Evolutionary conservation across 352 stramenopile species (phyloP), one percentile per base, ranked within the genome.

Genomic region (Phytophthora sojae): DNA sequence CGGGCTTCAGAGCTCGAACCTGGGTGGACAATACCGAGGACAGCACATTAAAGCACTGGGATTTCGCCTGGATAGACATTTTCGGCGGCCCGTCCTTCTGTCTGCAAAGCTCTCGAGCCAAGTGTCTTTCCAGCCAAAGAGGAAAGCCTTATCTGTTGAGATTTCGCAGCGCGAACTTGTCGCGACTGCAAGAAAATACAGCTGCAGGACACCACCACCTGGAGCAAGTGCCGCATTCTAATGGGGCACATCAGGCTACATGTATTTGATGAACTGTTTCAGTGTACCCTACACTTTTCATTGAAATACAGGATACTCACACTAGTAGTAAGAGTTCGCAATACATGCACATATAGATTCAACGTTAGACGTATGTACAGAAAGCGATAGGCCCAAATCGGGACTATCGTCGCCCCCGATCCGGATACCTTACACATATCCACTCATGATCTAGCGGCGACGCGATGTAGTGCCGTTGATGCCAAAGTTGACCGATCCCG

Each of bases 391-490:
- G 6, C 29, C 9, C 30, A 6, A 11, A 11, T 35, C 30, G 7
- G 30, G 30, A 6, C 30, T 37, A 37, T 37, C 30, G 30, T 0
- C 11, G 30, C 8, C 30, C 39, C 39, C 17, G n/a, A 25, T 50
- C 42, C 42, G 42, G 42, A 50, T 50, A 19, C 39, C 4, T 19
- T 51, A 15, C 6, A 26, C 17, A 52, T 23, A 14, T 52, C 32
- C 32, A 39, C 32, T 4, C 35, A 45, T 45, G 37, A 5, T 45
- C 37, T 45, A 72, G 55, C 63, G 55, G 17, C 61, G 68, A 17
- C 68, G 62, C 35, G 63, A 61, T 1, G 62, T 75, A 12, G 68
- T 77, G 25, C 56, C 51, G 53, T 73, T 77, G 25, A 81, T 66
- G 4, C 70, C 65, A 50, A 81, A 81, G 19, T 70, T 77, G 29